Conservation (phyloP, 352 stramenopile species). For the Globisporangium cylindrosporum region DNA sequence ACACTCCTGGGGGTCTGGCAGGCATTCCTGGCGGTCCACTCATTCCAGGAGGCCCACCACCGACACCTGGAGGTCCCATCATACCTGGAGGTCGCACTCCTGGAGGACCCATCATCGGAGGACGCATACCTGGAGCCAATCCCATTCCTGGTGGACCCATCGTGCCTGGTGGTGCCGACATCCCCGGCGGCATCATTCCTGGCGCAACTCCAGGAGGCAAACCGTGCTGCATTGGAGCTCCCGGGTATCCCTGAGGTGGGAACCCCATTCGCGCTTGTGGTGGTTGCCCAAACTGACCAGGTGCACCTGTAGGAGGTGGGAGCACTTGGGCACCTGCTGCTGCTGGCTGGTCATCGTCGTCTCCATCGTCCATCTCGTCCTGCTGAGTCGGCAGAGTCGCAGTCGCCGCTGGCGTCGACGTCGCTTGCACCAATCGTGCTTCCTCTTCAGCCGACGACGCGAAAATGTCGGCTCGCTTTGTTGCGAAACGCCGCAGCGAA, state of each 20-base stretch:
- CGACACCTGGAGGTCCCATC: conserved; percentile 34
- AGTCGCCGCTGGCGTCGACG: conserved; percentile 7
- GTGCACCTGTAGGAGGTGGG: background rate
- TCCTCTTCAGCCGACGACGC: conserved; percentile 87
- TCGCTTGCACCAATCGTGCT: conserved; percentile 59
- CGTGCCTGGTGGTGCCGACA: conserved; percentile 19
- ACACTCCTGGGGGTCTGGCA: conserved; percentile 19
- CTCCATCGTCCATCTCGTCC: conserved; percentile 44
- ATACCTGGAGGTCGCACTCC: conserved; percentile 28
- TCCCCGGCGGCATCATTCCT: conserved; percentile 25
- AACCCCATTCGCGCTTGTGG: conserved; percentile 11
- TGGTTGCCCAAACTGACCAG: conserved; percentile 7
- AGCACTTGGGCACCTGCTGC: background rate
- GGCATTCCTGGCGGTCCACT: conserved; percentile 3
- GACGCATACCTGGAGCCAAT: conserved; percentile 18
- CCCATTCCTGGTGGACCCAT: conserved; percentile 27
- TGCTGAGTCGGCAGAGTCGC: conserved; percentile 12
- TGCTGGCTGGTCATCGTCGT: conserved; percentile 26
- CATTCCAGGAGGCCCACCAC: conserved; percentile 14
- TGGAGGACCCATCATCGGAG: conserved; percentile 28
- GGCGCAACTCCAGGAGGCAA: conserved; percentile 11
- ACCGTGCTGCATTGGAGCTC: conserved; percentile 11
- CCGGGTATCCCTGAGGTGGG: conserved; percentile 9
- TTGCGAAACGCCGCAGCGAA: conserved; percentile 92
- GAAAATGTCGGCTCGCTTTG: conserved; percentile 93